Evolutionary conservation across 2,329 filamentous ascomycete species (phyloP), one percentile per base, ranked within the genome.

Genomic region (Cercospora nicotianae): DNA sequence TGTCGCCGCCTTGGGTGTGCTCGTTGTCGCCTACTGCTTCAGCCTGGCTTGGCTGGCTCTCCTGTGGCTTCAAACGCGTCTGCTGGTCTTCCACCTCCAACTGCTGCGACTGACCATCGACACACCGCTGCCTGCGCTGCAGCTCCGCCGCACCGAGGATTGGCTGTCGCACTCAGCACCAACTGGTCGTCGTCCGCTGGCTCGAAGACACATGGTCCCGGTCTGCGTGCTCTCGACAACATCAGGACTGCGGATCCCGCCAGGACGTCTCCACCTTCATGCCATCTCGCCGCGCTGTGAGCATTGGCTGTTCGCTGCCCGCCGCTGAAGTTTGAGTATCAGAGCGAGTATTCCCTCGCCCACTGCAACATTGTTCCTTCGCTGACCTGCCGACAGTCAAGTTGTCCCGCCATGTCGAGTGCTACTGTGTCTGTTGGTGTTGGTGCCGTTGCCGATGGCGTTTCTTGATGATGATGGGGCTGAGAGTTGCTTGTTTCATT

Each of bases 11-110:
- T 55, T 70, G 5, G 45, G 23, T 10, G 58, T 60, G 39, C 65
- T 62, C 18, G 65, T 67, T 10, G 39, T 64, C 7, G 26, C 69
- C 9, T 69, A 63, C 61, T 68, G 63, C 67, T 70, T 70, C 59
- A 30, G 59, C 4, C 12, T 68, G 6, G 31, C 60, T 12, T 70
- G 69, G 70, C 53, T 72, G n/a, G 65, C 55, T 13, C 58, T 72
- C 23, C 23, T 26, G 23, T 26, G 23, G 23, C 23, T 26, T 26
- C 23, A 26, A 26, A 26, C 23, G 23, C 23, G 23, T 26, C 23
- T 26, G 23, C 23, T 2, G 16, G 31, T 58, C 26, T 58, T 55
- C 16, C 45, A 69, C 18, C 63, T 67, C 9, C 18, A 26, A n/a
- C 51, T 70, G 20, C 61, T 72, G 10, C 55, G 51, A 12, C 10